phyloP scores from a whole-genome alignment of 2,329 filamentous ascomycete species.

The Paraphoma chrysanthemicola region DNA sequence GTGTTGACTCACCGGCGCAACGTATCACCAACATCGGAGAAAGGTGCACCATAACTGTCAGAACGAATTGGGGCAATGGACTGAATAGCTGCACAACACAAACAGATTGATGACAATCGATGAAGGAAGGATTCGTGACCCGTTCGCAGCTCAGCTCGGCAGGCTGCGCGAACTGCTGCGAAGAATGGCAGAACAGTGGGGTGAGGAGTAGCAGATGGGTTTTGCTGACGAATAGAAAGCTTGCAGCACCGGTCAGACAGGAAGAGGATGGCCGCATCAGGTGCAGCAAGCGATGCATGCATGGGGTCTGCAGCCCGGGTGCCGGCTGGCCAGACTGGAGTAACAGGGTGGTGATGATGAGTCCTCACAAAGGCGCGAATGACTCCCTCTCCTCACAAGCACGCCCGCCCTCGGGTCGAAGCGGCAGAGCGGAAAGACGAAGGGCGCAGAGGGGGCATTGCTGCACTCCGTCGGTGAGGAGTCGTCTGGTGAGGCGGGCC shows the following conservation, averaged over 20 bases:
- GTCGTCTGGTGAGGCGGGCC: background rate
- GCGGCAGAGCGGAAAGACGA: background rate
- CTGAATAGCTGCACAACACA: too few species aligned
- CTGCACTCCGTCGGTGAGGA: background rate
- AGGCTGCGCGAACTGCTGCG: constrained; percentile 33
- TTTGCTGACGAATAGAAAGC: constrained; percentile 29
- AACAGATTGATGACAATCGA: too few species aligned
- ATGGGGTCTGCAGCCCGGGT: constrained; percentile 22
- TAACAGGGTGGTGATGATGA: constrained; percentile 9
- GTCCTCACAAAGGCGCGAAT: constrained; percentile 3
- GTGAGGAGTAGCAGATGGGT: constrained; percentile 5
- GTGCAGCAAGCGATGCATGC: constrained; percentile 26
- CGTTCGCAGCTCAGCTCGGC: constrained; percentile 28
- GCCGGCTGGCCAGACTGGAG: constrained; percentile 18
- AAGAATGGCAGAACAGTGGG: constrained; percentile 10
- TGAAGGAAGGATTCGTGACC: background rate
- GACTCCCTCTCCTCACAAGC: constrained; percentile 3
- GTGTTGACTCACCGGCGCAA: constrained; percentile 19
- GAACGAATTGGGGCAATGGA: too few species aligned
- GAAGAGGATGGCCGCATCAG: constrained; percentile 29
- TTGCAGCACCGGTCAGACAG: constrained; percentile 39
- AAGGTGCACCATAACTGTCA: too few species aligned
- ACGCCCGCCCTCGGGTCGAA: constrained; percentile 8
- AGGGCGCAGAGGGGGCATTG: constrained; percentile 7
- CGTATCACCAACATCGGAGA: too few species aligned